These are phyloP conservation scores for Immersiella caudata DNA, from an alignment of 495 filamentous ascomycete species.

Conservation along the genomic window DNA sequence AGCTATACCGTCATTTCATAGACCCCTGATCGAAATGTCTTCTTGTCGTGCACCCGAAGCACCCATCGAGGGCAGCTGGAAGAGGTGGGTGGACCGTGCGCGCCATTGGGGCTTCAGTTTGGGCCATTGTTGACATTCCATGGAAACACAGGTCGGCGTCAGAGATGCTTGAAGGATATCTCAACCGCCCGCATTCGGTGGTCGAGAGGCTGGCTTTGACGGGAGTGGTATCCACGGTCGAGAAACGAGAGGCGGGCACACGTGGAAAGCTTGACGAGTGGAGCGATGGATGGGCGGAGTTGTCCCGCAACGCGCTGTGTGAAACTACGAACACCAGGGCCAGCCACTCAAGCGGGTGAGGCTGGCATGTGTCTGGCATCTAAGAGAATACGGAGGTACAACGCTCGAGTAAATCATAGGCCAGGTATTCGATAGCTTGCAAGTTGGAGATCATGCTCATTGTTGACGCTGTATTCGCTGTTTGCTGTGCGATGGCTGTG, in stretches of 20 bases:
- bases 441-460: no score
- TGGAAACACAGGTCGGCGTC: background rate
- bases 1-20: no score
- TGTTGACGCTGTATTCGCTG: no score
- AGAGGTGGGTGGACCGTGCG: background rate
- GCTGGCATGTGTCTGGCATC: no score
- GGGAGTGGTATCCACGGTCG: background rate
- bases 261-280: background rate
- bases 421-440: no score
- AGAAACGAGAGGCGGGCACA: background rate
- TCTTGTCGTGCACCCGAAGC: background rate
- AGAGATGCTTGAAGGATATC: background rate
- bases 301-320: background rate
- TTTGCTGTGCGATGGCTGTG: no score
- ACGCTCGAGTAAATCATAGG: no score
- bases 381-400: no score
- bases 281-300: background rate
- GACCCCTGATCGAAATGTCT: background rate
- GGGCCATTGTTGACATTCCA: background rate
- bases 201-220: background rate
- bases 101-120: background rate
- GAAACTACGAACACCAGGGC: background rate
- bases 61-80: background rate
- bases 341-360: no score
- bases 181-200: background rate